Conservation (phyloP, 306 rosid species). For the Begonia loranthoides region DNA sequence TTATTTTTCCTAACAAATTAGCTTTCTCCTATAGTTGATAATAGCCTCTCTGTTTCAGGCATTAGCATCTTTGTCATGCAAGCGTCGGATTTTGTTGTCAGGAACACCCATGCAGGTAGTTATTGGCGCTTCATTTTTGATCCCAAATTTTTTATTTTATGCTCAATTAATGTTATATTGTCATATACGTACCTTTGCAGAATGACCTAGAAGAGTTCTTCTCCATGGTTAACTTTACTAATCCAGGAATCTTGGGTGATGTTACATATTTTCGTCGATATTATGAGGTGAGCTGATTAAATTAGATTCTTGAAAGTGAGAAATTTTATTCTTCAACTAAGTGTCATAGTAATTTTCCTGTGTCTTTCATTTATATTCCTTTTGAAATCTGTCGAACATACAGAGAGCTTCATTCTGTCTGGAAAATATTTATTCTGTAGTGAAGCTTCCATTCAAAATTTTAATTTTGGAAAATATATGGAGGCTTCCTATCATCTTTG, state of each 20-base stretch:
- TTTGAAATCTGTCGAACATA: too few species aligned
- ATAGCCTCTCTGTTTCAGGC: constrained; percentile 43
- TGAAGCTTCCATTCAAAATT: too few species aligned
- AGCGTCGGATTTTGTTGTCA: constrained; percentile 66
- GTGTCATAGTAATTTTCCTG: too few species aligned
- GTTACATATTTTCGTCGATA: constrained; percentile 67
- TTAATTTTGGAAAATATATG: too few species aligned
- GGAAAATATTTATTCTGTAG: too few species aligned
- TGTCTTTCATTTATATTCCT: too few species aligned
- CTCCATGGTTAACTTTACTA: constrained; percentile 89
- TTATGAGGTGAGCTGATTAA: constrained; percentile 50
- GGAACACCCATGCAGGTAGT: constrained; percentile 99
- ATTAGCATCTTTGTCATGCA: constrained; percentile 80
- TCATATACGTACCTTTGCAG: constrained; percentile 28
- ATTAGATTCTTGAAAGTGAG: not conserved
- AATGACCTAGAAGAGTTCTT: constrained; percentile 94
- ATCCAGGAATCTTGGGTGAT: constrained; percentile 75
- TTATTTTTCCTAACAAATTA: constrained; percentile 2
- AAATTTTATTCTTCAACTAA: not conserved
- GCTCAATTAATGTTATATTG: not conserved
- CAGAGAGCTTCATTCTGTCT: too few species aligned
- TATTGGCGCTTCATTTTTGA: constrained; percentile 5
- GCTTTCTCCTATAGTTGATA: constrained; percentile 9
- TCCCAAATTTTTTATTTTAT: not conserved
- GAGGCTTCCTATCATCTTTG: too few species aligned